Conservation (phyloP, 2,329 filamentous ascomycete genomes). For the Diplodia intermedia region DNA sequence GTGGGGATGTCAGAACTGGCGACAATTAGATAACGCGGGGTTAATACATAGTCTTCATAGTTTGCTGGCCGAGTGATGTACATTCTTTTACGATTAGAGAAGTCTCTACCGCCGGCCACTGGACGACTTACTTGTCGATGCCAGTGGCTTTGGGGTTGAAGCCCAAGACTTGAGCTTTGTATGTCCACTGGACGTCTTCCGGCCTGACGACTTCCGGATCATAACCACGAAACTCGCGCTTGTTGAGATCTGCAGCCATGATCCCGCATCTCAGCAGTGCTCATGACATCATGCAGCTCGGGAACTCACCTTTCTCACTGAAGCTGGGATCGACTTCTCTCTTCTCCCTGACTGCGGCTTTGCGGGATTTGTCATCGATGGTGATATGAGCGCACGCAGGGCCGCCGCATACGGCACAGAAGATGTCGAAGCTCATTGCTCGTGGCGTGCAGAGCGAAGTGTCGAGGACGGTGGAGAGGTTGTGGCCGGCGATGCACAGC, state of each 20-base stretch:
- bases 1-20: background rate
- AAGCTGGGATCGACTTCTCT: background rate
- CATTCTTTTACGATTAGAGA: slow-evolving; percentile 18
- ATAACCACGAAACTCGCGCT: slow-evolving; percentile 33
- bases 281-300: background rate
- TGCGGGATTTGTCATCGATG: background rate
- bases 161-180: slow-evolving; percentile 34
- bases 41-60: slow-evolving; percentile 34
- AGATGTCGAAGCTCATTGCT: slow-evolving; percentile 3
- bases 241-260: slow-evolving; percentile 1
- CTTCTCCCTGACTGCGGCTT: background rate
- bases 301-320: too few relatives aligned
- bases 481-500: background rate
- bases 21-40: too few relatives aligned
- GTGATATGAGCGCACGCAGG: background rate
- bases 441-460: background rate
- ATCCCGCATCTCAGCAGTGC: background rate
- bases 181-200: slow-evolving; percentile 36
- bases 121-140: slow-evolving; percentile 21
- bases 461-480: background rate
- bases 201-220: slow-evolving; percentile 34
- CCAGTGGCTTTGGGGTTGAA: slow-evolving; percentile 34
- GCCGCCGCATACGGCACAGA: slow-evolving; percentile 15
- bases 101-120: background rate
- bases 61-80: slow-evolving; percentile 36